Evolutionary conservation across 805 yeast genomes (phyloP).

Genomic region (Barnettozyma populi): DNA sequence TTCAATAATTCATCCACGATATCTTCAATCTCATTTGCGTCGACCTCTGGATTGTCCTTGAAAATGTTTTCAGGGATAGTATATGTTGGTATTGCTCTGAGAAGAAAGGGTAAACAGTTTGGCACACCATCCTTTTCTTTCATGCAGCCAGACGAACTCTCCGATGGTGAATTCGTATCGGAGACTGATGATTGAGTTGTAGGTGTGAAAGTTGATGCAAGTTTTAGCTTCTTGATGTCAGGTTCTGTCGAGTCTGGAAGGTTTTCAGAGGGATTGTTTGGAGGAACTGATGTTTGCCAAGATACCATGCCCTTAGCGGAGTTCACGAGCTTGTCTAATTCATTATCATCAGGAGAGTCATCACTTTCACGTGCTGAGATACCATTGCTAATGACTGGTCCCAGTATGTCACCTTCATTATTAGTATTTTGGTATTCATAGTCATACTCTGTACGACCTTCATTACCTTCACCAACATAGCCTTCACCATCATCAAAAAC

Average conservation of each 20-base stretch:
- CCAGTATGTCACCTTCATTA: background rate
- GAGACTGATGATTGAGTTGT: background rate
- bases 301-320: background rate
- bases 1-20: constrained; percentile 28
- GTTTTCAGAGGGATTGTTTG: constrained; percentile 2
- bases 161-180: constrained; percentile 3
- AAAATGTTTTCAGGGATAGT: constrained; percentile 55
- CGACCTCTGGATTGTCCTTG: constrained; percentile 30
- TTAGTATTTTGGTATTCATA: constrained; percentile 5
- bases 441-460: constrained; percentile 10
- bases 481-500: too few relatives aligned
- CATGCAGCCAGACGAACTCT: constrained; percentile 6
- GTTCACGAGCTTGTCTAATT: background rate
- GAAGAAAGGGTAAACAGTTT: constrained; percentile 62
- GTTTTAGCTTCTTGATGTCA: constrained; percentile 15
- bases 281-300: background rate
- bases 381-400: background rate
- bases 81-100: constrained; percentile 56
- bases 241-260: constrained; percentile 14
- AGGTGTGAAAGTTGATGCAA: background rate
- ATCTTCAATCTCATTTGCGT: constrained; percentile 15
- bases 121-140: constrained; percentile 40
- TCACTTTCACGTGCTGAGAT: background rate
- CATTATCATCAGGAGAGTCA: background rate
- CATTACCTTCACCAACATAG: constrained; percentile 13